phyloP scores from a whole-genome alignment of 352 stramenopile genomes.

The Phytophthora hibernalis region DNA sequence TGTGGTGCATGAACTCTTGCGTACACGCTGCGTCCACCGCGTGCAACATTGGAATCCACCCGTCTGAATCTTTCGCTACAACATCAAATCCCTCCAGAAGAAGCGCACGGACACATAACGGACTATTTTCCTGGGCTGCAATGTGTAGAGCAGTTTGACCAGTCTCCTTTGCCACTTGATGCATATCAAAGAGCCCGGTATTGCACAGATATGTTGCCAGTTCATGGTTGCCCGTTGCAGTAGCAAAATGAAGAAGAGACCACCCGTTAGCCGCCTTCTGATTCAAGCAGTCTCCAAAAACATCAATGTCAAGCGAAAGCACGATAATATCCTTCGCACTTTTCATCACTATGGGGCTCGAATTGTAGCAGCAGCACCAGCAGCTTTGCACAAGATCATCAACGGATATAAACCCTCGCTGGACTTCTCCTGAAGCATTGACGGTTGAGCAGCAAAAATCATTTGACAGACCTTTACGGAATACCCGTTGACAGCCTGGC shows the following conservation, averaged over 20 bases:
- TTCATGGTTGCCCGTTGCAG: conserved; percentile 56
- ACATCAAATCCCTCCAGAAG: conserved; percentile 46
- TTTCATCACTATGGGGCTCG: conserved; percentile 18
- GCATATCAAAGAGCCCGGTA: conserved; percentile 41
- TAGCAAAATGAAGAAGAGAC: conserved; percentile 61
- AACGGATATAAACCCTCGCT: conserved; percentile 48
- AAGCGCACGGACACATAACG: conserved; percentile 47
- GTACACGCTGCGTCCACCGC: conserved; percentile 33
- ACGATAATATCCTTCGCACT: conserved; percentile 46
- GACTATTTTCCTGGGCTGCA: conserved; percentile 44
- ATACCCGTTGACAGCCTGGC: conserved; percentile 50
- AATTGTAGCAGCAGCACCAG: conserved; percentile 2
- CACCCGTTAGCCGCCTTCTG: conserved; percentile 50
- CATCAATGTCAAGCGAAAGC: conserved; percentile 65
- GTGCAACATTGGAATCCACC: conserved; percentile 62
- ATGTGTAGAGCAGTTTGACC: conserved; percentile 69
- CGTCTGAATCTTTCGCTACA: conserved; percentile 51
- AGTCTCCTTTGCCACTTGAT: conserved; percentile 48
- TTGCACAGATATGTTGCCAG: conserved; percentile 49
- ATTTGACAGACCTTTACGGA: conserved; percentile 56
- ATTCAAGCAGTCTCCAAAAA: conserved; percentile 62
- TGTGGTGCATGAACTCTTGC: conserved; percentile 65
- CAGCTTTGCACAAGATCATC: conserved; percentile 58
- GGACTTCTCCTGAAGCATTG: conserved; percentile 47
- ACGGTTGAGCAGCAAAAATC: conserved; percentile 51